Evolutionary conservation across 176 grass and related monocot species (phyloP).

Genomic region (Cocos nucifera): DNA sequence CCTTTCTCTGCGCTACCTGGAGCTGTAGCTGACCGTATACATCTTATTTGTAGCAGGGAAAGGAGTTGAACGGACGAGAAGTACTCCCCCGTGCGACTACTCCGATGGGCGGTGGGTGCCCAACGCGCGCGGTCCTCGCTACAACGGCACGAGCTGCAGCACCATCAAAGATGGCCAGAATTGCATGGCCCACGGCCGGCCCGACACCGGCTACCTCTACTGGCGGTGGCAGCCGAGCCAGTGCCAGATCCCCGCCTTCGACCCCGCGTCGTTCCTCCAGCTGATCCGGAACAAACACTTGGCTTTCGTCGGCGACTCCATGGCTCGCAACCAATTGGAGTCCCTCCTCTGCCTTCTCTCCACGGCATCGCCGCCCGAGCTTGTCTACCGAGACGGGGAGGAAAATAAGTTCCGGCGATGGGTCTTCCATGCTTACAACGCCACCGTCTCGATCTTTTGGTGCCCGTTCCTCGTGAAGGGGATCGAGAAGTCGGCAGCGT

Average conservation of each 20-base stretch:
- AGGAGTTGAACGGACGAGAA: not conserved
- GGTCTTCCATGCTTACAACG: constrained; percentile 49
- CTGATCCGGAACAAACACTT: constrained; percentile 50
- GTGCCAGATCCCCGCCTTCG: constrained; percentile 56
- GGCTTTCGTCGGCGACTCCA: constrained; percentile 71
- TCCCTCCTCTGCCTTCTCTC: constrained; percentile 78
- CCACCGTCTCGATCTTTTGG: constrained; percentile 76
- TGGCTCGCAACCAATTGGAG: constrained; percentile 76
- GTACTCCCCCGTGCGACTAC: constrained; percentile 38
- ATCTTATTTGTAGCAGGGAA: not conserved
- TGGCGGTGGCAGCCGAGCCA: constrained; percentile 58
- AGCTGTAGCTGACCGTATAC: not conserved
- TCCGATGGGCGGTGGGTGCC: constrained; percentile 55
- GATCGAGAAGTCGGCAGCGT: constrained; percentile 47
- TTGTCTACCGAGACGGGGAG: constrained; percentile 44
- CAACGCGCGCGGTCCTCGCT: constrained; percentile 32
- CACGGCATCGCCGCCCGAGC: constrained; percentile 22
- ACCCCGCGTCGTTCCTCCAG: constrained; percentile 38
- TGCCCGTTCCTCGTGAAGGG: constrained; percentile 63
- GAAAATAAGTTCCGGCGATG: constrained; percentile 52
- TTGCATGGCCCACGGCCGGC: constrained; percentile 79
- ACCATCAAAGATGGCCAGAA: constrained; percentile 88
- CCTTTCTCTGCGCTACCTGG: too few species aligned
- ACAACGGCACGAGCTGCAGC: constrained; percentile 52
- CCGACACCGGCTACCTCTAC: constrained; percentile 67